Percentiles rank a stretch among this genome's conserved stretches.
These are phyloP conservation scores for Beverwykella pulmonaria DNA, from an alignment of 495 filamentous ascomycete species.

Conservation along the genomic window DNA sequence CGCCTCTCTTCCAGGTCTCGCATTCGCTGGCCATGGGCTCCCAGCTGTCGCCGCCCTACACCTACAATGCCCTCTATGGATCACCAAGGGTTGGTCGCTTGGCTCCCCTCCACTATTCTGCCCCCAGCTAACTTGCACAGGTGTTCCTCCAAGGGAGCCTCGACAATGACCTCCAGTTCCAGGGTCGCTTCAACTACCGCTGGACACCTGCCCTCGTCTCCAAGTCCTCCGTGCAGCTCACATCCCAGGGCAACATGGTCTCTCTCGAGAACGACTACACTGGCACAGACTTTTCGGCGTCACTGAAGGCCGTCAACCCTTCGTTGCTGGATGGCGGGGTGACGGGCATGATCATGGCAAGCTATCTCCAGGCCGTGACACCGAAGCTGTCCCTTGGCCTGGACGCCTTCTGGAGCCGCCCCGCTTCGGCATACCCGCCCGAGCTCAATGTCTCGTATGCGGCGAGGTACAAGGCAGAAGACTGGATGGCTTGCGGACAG, in stretches of 20 bases:
- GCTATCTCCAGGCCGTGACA: slow-evolving; percentile 91
- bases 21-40: slow-evolving; percentile 93
- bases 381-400: slow-evolving; percentile 84
- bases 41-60: slow-evolving; percentile 86
- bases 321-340: slow-evolving; percentile 86
- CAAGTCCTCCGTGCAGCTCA: slow-evolving; percentile 82
- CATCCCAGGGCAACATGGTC: slow-evolving; percentile 73
- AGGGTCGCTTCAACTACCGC: slow-evolving; percentile 85
- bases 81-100: slow-evolving; percentile 74
- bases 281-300: slow-evolving; percentile 88
- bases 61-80: slow-evolving; percentile 90
- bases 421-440: slow-evolving; percentile 73
- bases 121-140: slow-evolving; percentile 50
- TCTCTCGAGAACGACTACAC: slow-evolving; percentile 93
- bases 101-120: neutral
- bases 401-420: slow-evolving; percentile 91
- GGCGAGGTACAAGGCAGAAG: slow-evolving; percentile 81
- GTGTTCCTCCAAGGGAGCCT: slow-evolving; percentile 93
- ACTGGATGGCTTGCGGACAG: slow-evolving; percentile 90
- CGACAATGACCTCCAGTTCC: slow-evolving; percentile 83
- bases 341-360: slow-evolving; percentile 92
- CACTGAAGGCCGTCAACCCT: slow-evolving; percentile 91
- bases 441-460: slow-evolving; percentile 85
- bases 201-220: slow-evolving; percentile 75
- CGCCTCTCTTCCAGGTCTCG: slow-evolving; percentile 93